These are phyloP conservation scores for Fusarium udum DNA, from an alignment of 2,329 filamentous ascomycete species.

Conservation along the genomic window DNA sequence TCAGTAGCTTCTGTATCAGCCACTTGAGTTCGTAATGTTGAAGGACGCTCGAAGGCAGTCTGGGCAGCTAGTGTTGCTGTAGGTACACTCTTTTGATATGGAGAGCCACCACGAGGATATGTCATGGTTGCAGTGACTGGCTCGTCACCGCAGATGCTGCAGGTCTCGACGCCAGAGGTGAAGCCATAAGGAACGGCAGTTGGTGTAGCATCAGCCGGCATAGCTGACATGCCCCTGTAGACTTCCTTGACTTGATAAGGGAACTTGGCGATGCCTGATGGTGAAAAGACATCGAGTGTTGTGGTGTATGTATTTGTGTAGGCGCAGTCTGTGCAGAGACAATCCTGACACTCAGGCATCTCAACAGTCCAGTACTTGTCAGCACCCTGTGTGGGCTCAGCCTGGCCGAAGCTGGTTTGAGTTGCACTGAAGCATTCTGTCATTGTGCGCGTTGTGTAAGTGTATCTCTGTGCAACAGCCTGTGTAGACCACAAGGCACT, in stretches of 20 bases:
- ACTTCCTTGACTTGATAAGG: conserved; percentile 39
- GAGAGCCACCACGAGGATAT: conserved; percentile 38
- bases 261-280: conserved; percentile 28
- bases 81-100: conserved; percentile 29
- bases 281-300: conserved; percentile 38
- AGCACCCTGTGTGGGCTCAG: conserved; percentile 34
- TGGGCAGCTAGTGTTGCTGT: conserved; percentile 7
- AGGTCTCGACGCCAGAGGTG: conserved; percentile 30
- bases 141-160: conserved; percentile 35
- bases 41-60: conserved; percentile 14
- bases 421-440: conserved; percentile 41
- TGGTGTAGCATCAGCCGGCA: conserved; percentile 27
- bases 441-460: conserved; percentile 38
- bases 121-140: conserved; percentile 40
- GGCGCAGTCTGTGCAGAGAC: conserved; percentile 32
- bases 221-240: conserved; percentile 41
- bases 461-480: conserved; percentile 36
- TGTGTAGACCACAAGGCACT: conserved; percentile 14
- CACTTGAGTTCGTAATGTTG: conserved; percentile 26
- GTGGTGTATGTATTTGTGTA: conserved; percentile 41
- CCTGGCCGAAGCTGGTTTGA: conserved; percentile 36
- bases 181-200: conserved; percentile 39
- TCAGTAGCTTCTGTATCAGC: conserved; percentile 9
- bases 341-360: conserved; percentile 41
- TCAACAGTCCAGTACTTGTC: conserved; percentile 37